phyloP scores from a whole-genome alignment of 2,329 filamentous ascomycete species.

The Xylariaceae sp. region DNA sequence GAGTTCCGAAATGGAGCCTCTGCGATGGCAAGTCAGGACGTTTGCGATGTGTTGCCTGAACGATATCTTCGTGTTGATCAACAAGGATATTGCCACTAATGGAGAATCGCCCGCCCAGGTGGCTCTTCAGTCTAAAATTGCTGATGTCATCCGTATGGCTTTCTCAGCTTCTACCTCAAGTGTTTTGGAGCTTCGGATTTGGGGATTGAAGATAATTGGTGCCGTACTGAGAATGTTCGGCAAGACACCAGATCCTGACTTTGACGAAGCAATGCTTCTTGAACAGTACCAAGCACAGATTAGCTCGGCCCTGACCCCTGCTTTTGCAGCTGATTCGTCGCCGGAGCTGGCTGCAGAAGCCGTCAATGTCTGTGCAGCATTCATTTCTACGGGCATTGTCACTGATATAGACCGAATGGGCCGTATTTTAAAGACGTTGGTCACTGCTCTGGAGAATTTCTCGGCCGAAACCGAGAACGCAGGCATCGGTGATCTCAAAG shows the following conservation, averaged over 20 bases:
- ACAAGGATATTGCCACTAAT: constrained; percentile 72
- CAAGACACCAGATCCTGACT: constrained; percentile 91
- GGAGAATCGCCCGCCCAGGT: constrained; percentile 74
- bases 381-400: constrained; percentile 95
- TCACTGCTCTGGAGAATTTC: constrained; percentile 88
- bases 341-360: constrained; percentile 94
- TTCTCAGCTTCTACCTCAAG: constrained; percentile 96
- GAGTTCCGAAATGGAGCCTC: constrained; percentile 70
- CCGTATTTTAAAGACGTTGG: constrained; percentile 88
- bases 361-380: constrained; percentile 95
- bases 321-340: constrained; percentile 92
- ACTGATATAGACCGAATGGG: constrained; percentile 99
- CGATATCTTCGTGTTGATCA: constrained; percentile 74
- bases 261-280: constrained; percentile 90
- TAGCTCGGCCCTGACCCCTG: constrained; percentile 90
- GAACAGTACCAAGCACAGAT: constrained; percentile 99
- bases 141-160: constrained; percentile 91
- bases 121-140: constrained; percentile 76
- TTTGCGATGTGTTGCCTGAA: constrained; percentile 89
- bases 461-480: constrained; percentile 75
- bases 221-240: constrained; percentile 94
- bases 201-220: constrained; percentile 90
- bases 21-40: constrained; percentile 92
- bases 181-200: constrained; percentile 83
- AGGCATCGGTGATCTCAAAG: constrained; percentile 87